A percentile compares a stretch with the other conserved stretches of the same genome.
Evolutionary conservation across 148 eudicot genomes (phyloP).

Genomic region (Heliosperma pusillum): DNA sequence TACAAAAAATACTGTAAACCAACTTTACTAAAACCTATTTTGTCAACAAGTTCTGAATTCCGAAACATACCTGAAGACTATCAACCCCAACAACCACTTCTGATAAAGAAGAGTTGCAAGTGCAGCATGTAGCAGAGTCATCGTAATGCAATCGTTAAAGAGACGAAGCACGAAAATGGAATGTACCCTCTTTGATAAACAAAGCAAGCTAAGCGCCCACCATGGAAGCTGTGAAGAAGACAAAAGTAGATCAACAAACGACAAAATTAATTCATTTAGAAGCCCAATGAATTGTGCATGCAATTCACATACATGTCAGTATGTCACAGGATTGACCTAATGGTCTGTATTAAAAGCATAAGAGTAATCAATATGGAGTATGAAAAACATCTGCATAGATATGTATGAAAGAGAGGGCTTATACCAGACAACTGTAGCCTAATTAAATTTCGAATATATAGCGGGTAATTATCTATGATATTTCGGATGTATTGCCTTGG

Average conservation of each 20-base stretch:
- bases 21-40: conserved; percentile 7
- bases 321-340: background rate
- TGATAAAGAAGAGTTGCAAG: conserved; percentile 62
- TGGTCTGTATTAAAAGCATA: background rate
- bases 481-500: background rate
- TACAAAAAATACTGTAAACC: conserved; percentile 18
- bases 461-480: background rate
- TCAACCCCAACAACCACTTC: conserved; percentile 76
- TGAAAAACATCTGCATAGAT: background rate
- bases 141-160: conserved; percentile 93
- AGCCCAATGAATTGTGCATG: background rate
- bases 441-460: background rate
- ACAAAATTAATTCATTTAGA: background rate
- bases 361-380: background rate
- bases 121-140: conserved; percentile 80
- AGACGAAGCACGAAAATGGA: conserved; percentile 92
- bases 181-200: conserved; percentile 84
- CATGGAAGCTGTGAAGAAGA: conserved; percentile 74
- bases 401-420: background rate
- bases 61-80: conserved; percentile 70
- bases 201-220: conserved; percentile 94
- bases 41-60: conserved; percentile 1
- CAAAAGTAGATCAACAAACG: conserved; percentile 9
- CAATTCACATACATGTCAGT: background rate
- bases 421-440: background rate